Percentiles rank a stretch among this genome's conserved stretches.
Conservation (phyloP, 352 stramenopile genomes). For the Phytophthora cryptogea region DNA sequence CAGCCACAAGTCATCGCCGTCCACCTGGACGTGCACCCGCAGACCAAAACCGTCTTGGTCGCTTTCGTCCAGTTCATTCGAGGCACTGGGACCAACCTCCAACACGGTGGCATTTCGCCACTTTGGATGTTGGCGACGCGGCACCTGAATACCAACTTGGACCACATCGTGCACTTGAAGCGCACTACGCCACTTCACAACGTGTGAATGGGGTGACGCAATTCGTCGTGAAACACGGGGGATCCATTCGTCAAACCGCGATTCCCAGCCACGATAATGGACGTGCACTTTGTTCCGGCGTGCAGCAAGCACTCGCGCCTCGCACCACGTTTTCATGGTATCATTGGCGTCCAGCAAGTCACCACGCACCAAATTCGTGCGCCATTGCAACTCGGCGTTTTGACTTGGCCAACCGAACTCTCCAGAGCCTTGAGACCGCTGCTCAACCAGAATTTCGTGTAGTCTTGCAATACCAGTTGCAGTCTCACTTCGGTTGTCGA, state of each 20-base stretch:
- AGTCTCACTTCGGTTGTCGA: conserved; percentile 24
- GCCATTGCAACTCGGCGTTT: conserved; percentile 19
- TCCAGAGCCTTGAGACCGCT: conserved; percentile 2
- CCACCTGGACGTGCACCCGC: conserved; percentile 25
- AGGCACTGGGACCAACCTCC: conserved; percentile 13
- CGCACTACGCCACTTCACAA: conserved; percentile 22
- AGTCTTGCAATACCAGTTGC: conserved; percentile 9
- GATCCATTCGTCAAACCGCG: conserved; percentile 35
- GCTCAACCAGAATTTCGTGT: conserved; percentile 24
- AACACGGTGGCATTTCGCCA: conserved; percentile 33
- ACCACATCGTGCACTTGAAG: conserved; percentile 13
- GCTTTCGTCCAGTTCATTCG: not conserved
- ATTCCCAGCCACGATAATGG: conserved; percentile 31
- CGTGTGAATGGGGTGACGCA: conserved; percentile 20
- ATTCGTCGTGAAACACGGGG: conserved; percentile 16
- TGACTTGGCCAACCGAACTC: conserved; percentile 21
- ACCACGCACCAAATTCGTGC: conserved; percentile 5
- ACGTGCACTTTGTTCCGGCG: conserved; percentile 28
- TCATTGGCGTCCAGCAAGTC: conserved; percentile 24
- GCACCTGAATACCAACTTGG: conserved; percentile 27
- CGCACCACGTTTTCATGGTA: conserved; percentile 23
- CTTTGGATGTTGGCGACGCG: conserved; percentile 15
- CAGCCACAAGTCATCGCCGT: conserved; percentile 27
- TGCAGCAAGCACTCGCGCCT: conserved; percentile 17
- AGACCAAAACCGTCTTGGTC: conserved; percentile 11